A percentile compares a stretch with the other conserved stretches of the same genome.
phyloP scores from a whole-genome alignment of 345 rosid genomes.

The Lumnitzera racemosa region DNA sequence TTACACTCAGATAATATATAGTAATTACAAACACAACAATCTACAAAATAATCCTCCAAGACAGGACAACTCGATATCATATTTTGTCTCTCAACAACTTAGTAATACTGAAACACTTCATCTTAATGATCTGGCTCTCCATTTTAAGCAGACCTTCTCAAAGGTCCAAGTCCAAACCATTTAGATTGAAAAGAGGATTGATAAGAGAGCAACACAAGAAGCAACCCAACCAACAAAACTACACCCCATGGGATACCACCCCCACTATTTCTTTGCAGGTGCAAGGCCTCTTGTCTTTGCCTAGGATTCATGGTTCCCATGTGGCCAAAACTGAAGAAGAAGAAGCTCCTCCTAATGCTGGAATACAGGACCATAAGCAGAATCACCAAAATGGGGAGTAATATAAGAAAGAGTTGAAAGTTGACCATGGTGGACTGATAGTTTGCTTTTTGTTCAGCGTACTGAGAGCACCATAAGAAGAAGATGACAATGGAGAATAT shows the following conservation, averaged over 20 bases:
- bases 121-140: background rate
- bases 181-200: constrained; percentile 47
- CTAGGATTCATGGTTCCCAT: constrained; percentile 8
- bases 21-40: too few species aligned
- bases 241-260: constrained; percentile 34
- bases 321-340: constrained; percentile 10
- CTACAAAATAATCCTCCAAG: too few species aligned
- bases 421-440: constrained; percentile 19
- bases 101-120: background rate
- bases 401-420: constrained; percentile 29
- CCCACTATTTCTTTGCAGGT: background rate
- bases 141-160: constrained; percentile 15
- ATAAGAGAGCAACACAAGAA: constrained; percentile 37
- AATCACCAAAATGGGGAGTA: constrained; percentile 29
- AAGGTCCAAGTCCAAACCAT: constrained; percentile 42
- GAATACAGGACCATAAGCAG: constrained; percentile 23
- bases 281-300: background rate
- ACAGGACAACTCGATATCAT: too few species aligned
- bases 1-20: too few species aligned
- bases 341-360: background rate
- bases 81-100: too few species aligned
- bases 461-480: constrained; percentile 40
- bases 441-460: constrained; percentile 21
- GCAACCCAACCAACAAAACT: constrained; percentile 26
- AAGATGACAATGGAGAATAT: constrained; percentile 39